Base-by-base conservation (phyloP, 345 rosid species). In the Ailanthus altissimus region DNA sequence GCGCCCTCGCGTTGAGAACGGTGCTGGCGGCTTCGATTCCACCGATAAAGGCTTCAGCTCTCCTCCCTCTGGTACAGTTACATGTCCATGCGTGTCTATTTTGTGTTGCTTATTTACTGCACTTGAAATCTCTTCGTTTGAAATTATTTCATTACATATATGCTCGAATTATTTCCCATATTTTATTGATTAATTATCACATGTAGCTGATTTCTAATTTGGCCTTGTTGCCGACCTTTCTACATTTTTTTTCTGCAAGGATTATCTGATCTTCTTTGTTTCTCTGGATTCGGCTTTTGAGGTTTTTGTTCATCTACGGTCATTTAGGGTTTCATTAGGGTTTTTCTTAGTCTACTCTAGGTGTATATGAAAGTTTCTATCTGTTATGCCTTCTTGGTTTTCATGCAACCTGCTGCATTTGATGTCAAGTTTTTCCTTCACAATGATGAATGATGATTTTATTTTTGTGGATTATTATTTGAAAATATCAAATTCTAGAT, bases 1-100 rank as follows among this genome's bases (percentile, higher is more conserved):
- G 83, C 97, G 98, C 43, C 86, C 94, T 73, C 89, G 98, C 70
- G 89, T 90, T 16, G 99, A 94, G 2, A 90, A 94, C 57, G 93
- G 89, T 20, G 78, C 88, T 13, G 78, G 90, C 68, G 89, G 81
- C 74, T 83, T 84, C 53, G 97, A 92, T 82, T 86, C 89, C 20
- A 63, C 57, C 9, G 92, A 86, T 8, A 87, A 85, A 77, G 97
- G 97, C 13, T 90, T 81, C 70, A 79, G 90, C 81, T 83, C 89
- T 13, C 83, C 79, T 74, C 85, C 87, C 47, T 66, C 80, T 75
- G 88, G 89, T 91, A 49, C 12, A n/a, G 5, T 66, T 11, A 13
- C 4, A 38, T 14, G 13, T 12, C 15, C 26, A 5, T 14, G 32
- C 1, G 38, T 23, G 23, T 23, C 70, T 42, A 11, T 66, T 43